Evolutionary conservation across 257 asterid genomes (phyloP).

Genomic region (Lavandula angustifolia): DNA sequence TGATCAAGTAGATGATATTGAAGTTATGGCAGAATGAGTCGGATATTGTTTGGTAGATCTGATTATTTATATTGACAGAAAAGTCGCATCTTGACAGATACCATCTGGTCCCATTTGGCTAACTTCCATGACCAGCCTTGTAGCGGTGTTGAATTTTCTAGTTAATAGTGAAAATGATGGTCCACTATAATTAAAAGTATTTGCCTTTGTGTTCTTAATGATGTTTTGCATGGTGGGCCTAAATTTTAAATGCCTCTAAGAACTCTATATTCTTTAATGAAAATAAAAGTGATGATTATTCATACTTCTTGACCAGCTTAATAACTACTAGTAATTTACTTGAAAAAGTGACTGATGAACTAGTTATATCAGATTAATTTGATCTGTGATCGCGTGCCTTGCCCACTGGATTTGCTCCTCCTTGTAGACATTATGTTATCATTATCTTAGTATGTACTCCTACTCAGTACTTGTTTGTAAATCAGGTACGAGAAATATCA

Average conservation of each 20-base stretch:
- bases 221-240: too few species aligned
- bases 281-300: background rate
- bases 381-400: slow-evolving; percentile 16
- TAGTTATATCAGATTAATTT: slow-evolving; percentile 15
- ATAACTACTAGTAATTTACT: too few species aligned
- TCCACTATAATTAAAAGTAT: background rate
- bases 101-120: too few species aligned
- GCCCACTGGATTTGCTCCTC: slow-evolving; percentile 6
- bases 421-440: slow-evolving; percentile 12
- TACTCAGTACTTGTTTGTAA: slow-evolving; percentile 22
- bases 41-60: slow-evolving; percentile 8
- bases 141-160: too few species aligned
- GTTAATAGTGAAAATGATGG: slow-evolving; percentile 7
- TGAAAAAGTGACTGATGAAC: background rate
- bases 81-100: slow-evolving; percentile 7
- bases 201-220: too few species aligned
- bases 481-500: slow-evolving; percentile 96
- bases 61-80: background rate
- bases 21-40: background rate
- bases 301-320: background rate
- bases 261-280: background rate
- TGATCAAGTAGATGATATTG: background rate
- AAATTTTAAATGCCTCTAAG: background rate
- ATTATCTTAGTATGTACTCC: slow-evolving; percentile 8
- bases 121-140: too few species aligned